These are phyloP conservation scores for Cryphonectria nitschkei DNA, from an alignment of 2,329 filamentous ascomycete genomes.

Conservation along the genomic window DNA sequence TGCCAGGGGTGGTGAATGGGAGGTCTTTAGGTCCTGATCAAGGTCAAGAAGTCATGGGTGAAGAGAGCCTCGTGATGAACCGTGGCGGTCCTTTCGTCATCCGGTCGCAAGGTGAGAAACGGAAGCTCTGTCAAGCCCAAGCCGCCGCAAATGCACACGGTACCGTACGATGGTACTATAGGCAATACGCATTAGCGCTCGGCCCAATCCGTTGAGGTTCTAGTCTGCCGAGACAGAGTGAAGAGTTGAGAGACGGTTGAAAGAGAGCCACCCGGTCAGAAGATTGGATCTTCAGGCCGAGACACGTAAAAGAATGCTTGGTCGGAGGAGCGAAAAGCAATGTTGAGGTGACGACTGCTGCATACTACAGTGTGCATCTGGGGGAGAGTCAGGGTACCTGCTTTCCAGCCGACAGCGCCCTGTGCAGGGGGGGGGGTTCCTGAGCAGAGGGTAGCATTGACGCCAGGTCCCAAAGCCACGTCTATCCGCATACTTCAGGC, in stretches of 20 bases:
- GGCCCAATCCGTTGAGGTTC: slow-evolving; percentile 6
- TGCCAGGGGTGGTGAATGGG: neutral
- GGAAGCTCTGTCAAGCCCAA: slow-evolving; percentile 2
- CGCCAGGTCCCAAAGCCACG: neutral
- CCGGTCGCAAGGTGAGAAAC: slow-evolving; percentile 12
- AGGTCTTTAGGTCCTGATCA: neutral
- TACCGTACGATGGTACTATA: neutral
- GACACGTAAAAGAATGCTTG: neutral
- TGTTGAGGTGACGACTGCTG: neutral
- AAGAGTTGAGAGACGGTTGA: neutral
- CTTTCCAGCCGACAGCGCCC: neutral
- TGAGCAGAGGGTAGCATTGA: neutral
- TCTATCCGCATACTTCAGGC: slow-evolving; percentile 1
- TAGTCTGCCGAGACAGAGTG: neutral
- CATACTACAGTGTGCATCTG: neutral
- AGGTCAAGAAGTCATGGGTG: slow-evolving; percentile 28
- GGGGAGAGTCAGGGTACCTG: neutral
- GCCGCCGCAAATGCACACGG: neutral
- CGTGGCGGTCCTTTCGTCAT: slow-evolving; percentile 29
- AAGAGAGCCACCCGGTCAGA: neutral
- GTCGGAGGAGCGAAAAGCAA: neutral
- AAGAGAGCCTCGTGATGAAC: slow-evolving; percentile 24
- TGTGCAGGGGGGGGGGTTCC: neutral
- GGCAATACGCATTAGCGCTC: slow-evolving; percentile 1
- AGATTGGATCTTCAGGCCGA: neutral